phyloP scores from a whole-genome alignment of 495 filamentous ascomycete species.

The Penicillium crystallinum region DNA sequence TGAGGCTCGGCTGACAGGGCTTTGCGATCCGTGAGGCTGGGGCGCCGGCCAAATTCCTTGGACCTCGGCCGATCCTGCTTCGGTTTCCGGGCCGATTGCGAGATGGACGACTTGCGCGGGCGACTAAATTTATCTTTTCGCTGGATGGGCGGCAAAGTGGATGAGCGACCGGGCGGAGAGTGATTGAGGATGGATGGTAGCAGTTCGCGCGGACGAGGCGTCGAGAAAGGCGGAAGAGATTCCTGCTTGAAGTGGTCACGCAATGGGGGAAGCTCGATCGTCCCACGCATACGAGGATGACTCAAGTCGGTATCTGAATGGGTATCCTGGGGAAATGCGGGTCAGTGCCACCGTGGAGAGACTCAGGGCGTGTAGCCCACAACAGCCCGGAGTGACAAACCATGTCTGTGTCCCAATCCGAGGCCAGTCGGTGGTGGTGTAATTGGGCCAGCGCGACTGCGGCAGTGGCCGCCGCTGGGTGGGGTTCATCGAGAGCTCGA shows the following conservation, averaged over 20 bases:
- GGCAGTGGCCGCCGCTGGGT: slow-evolving; percentile 66
- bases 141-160: slow-evolving; percentile 77
- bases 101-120: slow-evolving; percentile 78
- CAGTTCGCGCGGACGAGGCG: slow-evolving; percentile 60
- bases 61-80: slow-evolving; percentile 77
- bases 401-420: slow-evolving; percentile 79
- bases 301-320: slow-evolving; percentile 66
- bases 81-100: slow-evolving; percentile 62
- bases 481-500: slow-evolving; percentile 66
- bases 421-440: slow-evolving; percentile 73
- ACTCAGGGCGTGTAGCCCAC: background rate
- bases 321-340: slow-evolving; percentile 50
- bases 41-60: slow-evolving; percentile 58
- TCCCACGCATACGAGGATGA: slow-evolving; percentile 50
- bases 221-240: slow-evolving; percentile 55
- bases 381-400: slow-evolving; percentile 45
- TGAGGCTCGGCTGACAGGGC: slow-evolving; percentile 79
- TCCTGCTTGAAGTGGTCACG: slow-evolving; percentile 69
- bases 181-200: slow-evolving; percentile 74
- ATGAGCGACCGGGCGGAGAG: slow-evolving; percentile 81
- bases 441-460: slow-evolving; percentile 85
- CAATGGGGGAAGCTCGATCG: slow-evolving; percentile 71
- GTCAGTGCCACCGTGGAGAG: slow-evolving; percentile 1
- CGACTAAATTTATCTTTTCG: slow-evolving; percentile 58
- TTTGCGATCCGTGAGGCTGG: slow-evolving; percentile 72